Conservation (phyloP, 139 green algal species). For the Diplosphaera chodatii region DNA sequence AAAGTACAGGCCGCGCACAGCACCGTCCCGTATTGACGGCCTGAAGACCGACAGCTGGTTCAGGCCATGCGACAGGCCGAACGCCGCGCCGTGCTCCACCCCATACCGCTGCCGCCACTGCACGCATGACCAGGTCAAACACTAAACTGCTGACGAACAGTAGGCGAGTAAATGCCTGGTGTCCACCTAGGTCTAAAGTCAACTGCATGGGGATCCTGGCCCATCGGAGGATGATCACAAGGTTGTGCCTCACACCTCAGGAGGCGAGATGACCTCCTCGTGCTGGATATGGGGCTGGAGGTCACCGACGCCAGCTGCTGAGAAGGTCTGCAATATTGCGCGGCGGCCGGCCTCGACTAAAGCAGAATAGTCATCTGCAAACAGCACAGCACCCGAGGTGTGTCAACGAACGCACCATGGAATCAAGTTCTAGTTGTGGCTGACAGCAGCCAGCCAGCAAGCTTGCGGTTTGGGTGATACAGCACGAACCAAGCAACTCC, state of each 20-base stretch:
- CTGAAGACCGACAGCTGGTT: constrained; percentile 72
- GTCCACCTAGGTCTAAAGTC: no score
- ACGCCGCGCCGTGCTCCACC: constrained; percentile 73
- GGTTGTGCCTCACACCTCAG: no score
- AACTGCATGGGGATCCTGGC: no score
- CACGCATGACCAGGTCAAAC: no score
- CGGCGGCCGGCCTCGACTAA: constrained; percentile 52
- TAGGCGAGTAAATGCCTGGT: no score
- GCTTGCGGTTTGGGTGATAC: no score
- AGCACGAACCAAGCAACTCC: no score
- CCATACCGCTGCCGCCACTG: constrained; percentile 43
- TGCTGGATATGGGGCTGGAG: constrained; percentile 40
- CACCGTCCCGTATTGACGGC: constrained; percentile 12
- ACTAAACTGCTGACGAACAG: no score
- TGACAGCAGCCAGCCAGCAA: no score
- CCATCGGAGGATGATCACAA: no score
- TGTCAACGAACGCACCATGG: no score
- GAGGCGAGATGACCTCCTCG: constrained; percentile 56
- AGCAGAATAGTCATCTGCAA: constrained; percentile 26
- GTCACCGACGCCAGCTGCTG: constrained; percentile 40
- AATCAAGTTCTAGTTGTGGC: no score
- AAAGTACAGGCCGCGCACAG: constrained; percentile 64
- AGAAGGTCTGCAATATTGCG: constrained; percentile 36
- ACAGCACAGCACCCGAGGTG: background rate
- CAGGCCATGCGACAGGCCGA: constrained; percentile 77